Evolutionary conservation across 345 rosid species (phyloP).

Genomic region (Bruguiera sexangula): DNA sequence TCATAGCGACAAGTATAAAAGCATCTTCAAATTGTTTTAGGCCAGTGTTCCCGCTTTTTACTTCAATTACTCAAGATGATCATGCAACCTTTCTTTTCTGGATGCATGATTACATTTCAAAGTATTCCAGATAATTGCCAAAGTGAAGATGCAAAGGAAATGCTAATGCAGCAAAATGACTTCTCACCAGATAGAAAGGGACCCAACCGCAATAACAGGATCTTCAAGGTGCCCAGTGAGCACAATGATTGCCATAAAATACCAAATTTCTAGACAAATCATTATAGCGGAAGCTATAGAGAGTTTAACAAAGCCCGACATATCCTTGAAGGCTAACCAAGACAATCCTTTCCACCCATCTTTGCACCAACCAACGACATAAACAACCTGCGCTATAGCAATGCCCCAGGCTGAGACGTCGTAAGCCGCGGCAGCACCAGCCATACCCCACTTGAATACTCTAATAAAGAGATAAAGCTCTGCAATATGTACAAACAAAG

Average conservation of each 20-base stretch:
- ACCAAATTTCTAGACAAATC: constrained; percentile 99
- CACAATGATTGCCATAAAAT: constrained; percentile 88
- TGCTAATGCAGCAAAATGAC: background rate
- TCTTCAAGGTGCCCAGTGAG: constrained; percentile 91
- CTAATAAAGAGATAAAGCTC: constrained; percentile 50
- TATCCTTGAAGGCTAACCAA: constrained; percentile 77
- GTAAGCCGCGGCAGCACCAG: constrained; percentile 81
- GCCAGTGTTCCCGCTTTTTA: no score
- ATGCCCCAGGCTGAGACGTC: constrained; percentile 72
- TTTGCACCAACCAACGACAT: constrained; percentile 82
- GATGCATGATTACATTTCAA: no score
- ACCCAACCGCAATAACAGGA: constrained; percentile 82
- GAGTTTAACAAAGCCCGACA: constrained; percentile 71
- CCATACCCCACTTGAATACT: constrained; percentile 68
- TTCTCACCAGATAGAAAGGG: constrained; percentile 80
- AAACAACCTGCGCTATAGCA: constrained; percentile 61
- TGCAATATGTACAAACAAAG: constrained; percentile 44
- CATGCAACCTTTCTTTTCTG: no score
- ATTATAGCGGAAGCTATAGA: constrained; percentile 94
- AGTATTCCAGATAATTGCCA: no score
- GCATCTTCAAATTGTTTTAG: no score
- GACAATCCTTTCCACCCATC: constrained; percentile 87
- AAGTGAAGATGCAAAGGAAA: background rate
- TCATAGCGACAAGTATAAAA: no score
- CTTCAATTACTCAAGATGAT: no score